phyloP scores from a whole-genome alignment of 805 yeast species.

The Saccharomycopsis javanensis region DNA sequence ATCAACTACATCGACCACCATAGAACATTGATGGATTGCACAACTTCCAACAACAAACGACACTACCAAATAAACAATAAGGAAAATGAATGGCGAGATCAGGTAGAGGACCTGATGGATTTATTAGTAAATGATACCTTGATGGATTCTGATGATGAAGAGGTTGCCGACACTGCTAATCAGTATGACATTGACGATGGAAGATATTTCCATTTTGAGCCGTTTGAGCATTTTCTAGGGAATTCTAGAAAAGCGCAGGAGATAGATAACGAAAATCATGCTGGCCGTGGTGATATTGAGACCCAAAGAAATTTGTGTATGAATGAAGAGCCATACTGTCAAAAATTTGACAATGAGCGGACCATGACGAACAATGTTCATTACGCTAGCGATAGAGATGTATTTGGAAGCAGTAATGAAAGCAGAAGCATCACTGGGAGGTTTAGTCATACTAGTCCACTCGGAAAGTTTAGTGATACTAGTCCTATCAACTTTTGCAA shows the following conservation, averaged over 20 bases:
- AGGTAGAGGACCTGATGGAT: neutral
- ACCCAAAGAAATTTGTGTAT: too few species aligned
- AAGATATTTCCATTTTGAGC: neutral
- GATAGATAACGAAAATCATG: neutral
- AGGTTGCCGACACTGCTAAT: neutral
- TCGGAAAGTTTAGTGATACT: too few species aligned
- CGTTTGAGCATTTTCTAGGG: neutral
- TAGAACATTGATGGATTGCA: neutral
- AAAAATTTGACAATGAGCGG: too few species aligned
- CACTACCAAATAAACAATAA: neutral
- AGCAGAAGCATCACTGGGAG: too few species aligned
- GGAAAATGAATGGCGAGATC: neutral
- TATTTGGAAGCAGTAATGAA: too few species aligned
- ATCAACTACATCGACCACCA: neutral
- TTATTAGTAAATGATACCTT: neutral
- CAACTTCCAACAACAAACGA: neutral
- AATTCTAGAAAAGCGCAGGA: neutral
- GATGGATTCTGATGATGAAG: neutral
- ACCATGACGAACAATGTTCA: too few species aligned
- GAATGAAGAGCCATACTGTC: too few species aligned
- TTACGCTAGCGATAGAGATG: too few species aligned
- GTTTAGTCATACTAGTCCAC: too few species aligned
- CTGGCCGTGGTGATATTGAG: neutral
- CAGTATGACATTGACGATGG: neutral
- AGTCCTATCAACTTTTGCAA: too few species aligned